Evolutionary conservation across 148 eudicot species (phyloP).

Genomic region (Pouteria glomerata): DNA sequence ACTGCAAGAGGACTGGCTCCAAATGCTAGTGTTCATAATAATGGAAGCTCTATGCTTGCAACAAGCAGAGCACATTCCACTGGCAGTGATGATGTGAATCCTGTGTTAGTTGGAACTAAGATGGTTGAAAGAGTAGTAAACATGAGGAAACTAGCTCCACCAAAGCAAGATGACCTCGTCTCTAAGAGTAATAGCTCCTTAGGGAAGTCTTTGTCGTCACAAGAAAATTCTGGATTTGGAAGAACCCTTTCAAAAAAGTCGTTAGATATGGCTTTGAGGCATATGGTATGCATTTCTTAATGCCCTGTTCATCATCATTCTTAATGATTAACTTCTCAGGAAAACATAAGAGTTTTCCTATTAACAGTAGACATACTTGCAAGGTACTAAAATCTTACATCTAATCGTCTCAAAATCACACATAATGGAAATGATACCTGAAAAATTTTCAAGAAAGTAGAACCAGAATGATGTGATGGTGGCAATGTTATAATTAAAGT

Average conservation of each 20-base stretch:
- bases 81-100: constrained; percentile 40
- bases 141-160: constrained; percentile 57
- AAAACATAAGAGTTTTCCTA: not conserved
- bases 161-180: constrained; percentile 34
- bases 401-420: not conserved
- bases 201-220: constrained; percentile 58
- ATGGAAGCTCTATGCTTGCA: constrained; percentile 17
- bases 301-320: not conserved
- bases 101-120: constrained; percentile 45
- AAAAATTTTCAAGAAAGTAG: no score
- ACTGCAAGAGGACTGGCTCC: constrained; percentile 24
- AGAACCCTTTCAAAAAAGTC: constrained; percentile 80
- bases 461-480: no score
- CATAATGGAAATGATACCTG: not conserved
- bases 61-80: constrained; percentile 25
- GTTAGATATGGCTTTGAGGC: constrained; percentile 92
- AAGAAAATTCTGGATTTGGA: constrained; percentile 81
- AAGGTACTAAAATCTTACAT: not conserved
- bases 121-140: constrained; percentile 64
- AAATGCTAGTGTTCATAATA: constrained; percentile 1
- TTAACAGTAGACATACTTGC: not conserved
- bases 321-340: constrained; percentile 10
- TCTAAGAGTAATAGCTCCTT: constrained; percentile 37
- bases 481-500: no score
- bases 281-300: constrained; percentile 41